These are phyloP conservation scores for Nepenthes gracilis DNA, from an alignment of 148 eudicot genomes.

Conservation along the genomic window DNA sequence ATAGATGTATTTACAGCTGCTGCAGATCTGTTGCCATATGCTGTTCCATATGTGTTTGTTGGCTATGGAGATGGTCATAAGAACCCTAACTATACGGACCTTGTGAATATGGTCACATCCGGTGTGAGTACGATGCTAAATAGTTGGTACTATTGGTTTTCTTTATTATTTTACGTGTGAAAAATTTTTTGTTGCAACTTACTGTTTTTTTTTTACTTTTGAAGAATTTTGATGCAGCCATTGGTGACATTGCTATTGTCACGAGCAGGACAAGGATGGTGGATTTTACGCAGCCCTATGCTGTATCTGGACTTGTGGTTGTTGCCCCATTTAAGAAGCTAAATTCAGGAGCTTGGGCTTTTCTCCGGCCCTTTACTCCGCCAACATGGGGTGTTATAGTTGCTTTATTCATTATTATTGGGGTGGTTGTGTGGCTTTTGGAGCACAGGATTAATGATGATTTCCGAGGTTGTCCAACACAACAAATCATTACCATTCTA, in stretches of 20 bases:
- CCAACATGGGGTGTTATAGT: slow-evolving; percentile 74
- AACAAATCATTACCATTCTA: slow-evolving; percentile 71
- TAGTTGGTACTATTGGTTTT: background rate
- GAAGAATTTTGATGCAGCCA: slow-evolving; percentile 68
- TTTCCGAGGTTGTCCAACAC: slow-evolving; percentile 75
- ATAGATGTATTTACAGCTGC: slow-evolving; percentile 88
- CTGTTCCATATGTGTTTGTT: slow-evolving; percentile 74
- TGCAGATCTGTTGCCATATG: slow-evolving; percentile 67
- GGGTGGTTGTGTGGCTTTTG: slow-evolving; percentile 85
- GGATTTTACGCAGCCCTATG: slow-evolving; percentile 87
- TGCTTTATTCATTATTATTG: slow-evolving; percentile 57
- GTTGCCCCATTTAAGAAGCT: slow-evolving; percentile 61
- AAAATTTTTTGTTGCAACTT: background rate
- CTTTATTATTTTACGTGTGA: background rate
- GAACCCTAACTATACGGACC: slow-evolving; percentile 74
- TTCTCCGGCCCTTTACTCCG: slow-evolving; percentile 73
- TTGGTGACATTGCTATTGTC: slow-evolving; percentile 87
- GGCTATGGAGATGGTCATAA: slow-evolving; percentile 63
- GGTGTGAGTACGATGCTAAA: slow-evolving; percentile 49
- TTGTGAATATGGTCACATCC: slow-evolving; percentile 42
- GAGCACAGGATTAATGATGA: slow-evolving; percentile 91
- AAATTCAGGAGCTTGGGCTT: slow-evolving; percentile 80
- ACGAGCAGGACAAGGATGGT: slow-evolving; percentile 72
- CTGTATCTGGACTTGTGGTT: slow-evolving; percentile 82
- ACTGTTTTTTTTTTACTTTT: background rate